A percentile compares a stretch with the other conserved stretches of the same genome.
Evolutionary conservation across 208 protist genomes (phyloP).

Genomic region (Phytomonas francai): DNA sequence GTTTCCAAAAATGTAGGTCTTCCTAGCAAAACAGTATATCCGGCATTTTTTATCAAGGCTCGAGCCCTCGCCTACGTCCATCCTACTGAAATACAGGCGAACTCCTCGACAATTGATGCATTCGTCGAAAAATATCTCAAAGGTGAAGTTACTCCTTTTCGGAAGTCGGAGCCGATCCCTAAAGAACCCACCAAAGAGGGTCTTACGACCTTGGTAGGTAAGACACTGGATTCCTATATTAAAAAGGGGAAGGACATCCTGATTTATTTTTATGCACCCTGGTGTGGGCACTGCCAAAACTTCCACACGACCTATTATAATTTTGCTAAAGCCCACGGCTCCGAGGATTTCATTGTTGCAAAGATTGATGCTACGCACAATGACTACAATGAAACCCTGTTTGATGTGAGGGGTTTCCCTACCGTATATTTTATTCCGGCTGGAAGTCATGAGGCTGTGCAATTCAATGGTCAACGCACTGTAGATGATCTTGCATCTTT

Average conservation of each 20-base stretch:
- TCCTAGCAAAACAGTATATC: slow-evolving; percentile 45
- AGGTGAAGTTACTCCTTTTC: slow-evolving; percentile 28
- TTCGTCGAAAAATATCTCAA: slow-evolving; percentile 56
- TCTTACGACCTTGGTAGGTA: slow-evolving; percentile 74
- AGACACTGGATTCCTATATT: slow-evolving; percentile 45
- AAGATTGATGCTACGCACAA: slow-evolving; percentile 78
- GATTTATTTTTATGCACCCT: slow-evolving; percentile 94
- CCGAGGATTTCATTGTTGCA: slow-evolving; percentile 63
- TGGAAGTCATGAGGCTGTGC: slow-evolving; percentile 25
- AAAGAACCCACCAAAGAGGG: slow-evolving; percentile 63
- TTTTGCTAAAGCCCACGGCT: slow-evolving; percentile 38
- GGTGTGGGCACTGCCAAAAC: slow-evolving; percentile 95
- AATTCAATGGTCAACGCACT: slow-evolving; percentile 73
- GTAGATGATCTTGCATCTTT: slow-evolving; percentile 42
- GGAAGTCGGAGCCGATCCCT: slow-evolving; percentile 58
- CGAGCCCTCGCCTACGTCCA: slow-evolving; percentile 44
- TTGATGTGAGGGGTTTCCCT: slow-evolving; percentile 65
- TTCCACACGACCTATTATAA: slow-evolving; percentile 80
- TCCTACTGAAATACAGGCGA: slow-evolving; percentile 31
- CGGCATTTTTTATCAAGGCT: slow-evolving; percentile 65
- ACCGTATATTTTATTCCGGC: slow-evolving; percentile 82
- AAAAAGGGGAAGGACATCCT: slow-evolving; percentile 78
- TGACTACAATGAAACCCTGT: slow-evolving; percentile 33
- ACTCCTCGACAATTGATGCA: slow-evolving; percentile 26
- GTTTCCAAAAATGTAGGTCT: slow-evolving; percentile 60